Percentiles rank a stretch among this genome's conserved stretches.
Evolutionary conservation across 257 asterid species (phyloP).

Genomic region (Cordia subcordata): DNA sequence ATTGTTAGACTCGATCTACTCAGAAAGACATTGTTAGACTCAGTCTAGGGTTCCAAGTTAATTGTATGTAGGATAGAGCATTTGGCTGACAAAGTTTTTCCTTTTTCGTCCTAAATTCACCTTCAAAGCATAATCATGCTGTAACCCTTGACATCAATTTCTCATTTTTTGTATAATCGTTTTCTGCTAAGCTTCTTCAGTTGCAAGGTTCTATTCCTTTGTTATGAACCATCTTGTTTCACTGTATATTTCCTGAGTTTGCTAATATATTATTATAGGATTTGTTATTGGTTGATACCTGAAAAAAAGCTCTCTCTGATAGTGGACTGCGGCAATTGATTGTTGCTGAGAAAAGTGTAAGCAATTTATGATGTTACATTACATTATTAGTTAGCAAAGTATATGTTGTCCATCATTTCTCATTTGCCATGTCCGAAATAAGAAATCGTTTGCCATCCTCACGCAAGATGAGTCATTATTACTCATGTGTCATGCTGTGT

Average conservation of each 20-base stretch:
- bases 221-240: no score
- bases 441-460: slow-evolving; percentile 14
- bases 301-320: slow-evolving; percentile 8
- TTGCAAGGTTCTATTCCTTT: slow-evolving; percentile 10
- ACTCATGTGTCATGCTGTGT: slow-evolving; percentile 4
- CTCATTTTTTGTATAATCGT: slow-evolving; percentile 11
- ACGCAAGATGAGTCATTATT: slow-evolving; percentile 19
- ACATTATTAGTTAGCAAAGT: neutral
- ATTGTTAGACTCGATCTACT: slow-evolving; percentile 19
- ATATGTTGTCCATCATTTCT: slow-evolving; percentile 2
- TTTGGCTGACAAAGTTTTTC: neutral
- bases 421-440: slow-evolving; percentile 17
- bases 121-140: neutral
- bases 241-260: no score
- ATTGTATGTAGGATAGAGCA: neutral
- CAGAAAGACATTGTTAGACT: slow-evolving; percentile 23
- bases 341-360: slow-evolving; percentile 17
- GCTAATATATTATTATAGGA: neutral
- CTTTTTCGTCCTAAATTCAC: neutral
- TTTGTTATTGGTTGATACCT: slow-evolving; percentile 18
- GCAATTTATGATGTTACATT: neutral
- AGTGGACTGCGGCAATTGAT: neutral
- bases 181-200: slow-evolving; percentile 7
- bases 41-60: slow-evolving; percentile 26
- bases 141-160: slow-evolving; percentile 5